Base-by-base conservation (phyloP, 148 eudicot genomes). In the Polygonum maritimum region DNA sequence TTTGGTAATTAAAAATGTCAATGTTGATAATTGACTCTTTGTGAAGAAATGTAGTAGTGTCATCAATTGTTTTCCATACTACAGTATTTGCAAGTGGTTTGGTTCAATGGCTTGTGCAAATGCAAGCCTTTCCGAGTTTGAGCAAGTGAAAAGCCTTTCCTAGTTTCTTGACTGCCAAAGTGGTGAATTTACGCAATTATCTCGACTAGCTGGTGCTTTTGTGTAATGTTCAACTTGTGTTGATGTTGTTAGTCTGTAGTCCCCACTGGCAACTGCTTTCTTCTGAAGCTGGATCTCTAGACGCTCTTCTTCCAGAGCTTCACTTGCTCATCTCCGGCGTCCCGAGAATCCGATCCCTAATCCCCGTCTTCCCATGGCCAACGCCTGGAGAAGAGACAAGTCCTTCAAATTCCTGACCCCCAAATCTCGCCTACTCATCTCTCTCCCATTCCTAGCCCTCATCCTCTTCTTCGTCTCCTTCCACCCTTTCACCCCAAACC, bases 341-440 rank as follows among this genome's bases (percentile, higher is more conserved):
- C 60, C 19, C n/a, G 26, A 9, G 21, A 54, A 54, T 54, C 21
- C 63, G 33, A 3, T 26, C n/a, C 14, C 16, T 31, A 63, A 7
- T 2, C 12, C 14, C 9, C 19, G 33, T 48, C 71, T 77, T 71
- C 86, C 87, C 58, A 92, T 92, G 98, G 98, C 96, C 65, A 92
- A 95, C 63, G 87, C 92, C 62, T 92, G 93, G 94, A 90, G 54
- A 84, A 85, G 89, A 90, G 87, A 88, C 40, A 82, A 80, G 80
- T 78, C 92, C 48, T 77, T 84, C 31, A 90, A 89, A 47, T 79
- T 89, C 57, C 65, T 86, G 15, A 26, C 88, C 44, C 78, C 87
- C 36, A 91, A 86, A 36, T 73, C 87, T 18, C 69, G 90, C 57
- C 49, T 89, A 69, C 81, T 88, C 82, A n/a, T 95, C 80, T 75